Evolutionary conservation across 1,284 basidiomycete species (phyloP).

Genomic region (Ceratobasidium sp.): DNA sequence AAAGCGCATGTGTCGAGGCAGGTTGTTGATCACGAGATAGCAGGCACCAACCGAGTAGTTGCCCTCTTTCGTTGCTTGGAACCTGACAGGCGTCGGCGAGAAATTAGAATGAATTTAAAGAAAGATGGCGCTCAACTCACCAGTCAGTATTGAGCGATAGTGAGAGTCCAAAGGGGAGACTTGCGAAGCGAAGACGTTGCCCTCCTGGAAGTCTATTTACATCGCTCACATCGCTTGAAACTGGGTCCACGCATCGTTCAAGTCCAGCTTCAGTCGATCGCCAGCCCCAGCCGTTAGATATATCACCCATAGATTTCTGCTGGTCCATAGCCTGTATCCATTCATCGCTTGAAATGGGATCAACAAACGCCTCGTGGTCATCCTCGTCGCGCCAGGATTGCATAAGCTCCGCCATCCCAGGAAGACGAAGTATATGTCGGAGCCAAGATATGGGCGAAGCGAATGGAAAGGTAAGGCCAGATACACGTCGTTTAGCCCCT

Average conservation of each 20-base stretch:
- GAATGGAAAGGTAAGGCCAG: constrained; percentile 4
- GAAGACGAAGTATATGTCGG: neutral
- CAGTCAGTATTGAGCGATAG: too few species aligned
- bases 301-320: neutral
- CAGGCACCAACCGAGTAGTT: neutral
- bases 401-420: constrained; percentile 21
- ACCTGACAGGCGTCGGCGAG: neutral
- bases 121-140: too few species aligned
- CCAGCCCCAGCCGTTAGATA: constrained; percentile 21
- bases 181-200: neutral
- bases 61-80: constrained; percentile 14
- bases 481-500: neutral
- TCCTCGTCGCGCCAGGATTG: constrained; percentile 5
- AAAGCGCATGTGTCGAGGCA: constrained; percentile 15
- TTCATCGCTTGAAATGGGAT: neutral
- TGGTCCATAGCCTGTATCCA: constrained; percentile 1
- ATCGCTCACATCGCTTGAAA: neutral
- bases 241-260: neutral
- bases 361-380: neutral
- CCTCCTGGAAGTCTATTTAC: neutral
- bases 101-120: too few species aligned
- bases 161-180: constrained; percentile 5
- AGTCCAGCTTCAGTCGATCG: constrained; percentile 8
- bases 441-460: constrained; percentile 18
- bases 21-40: constrained; percentile 17